These are phyloP conservation scores for Chrysoporthe deuterocubensis DNA, from an alignment of 2,329 filamentous ascomycete genomes.

Conservation along the genomic window DNA sequence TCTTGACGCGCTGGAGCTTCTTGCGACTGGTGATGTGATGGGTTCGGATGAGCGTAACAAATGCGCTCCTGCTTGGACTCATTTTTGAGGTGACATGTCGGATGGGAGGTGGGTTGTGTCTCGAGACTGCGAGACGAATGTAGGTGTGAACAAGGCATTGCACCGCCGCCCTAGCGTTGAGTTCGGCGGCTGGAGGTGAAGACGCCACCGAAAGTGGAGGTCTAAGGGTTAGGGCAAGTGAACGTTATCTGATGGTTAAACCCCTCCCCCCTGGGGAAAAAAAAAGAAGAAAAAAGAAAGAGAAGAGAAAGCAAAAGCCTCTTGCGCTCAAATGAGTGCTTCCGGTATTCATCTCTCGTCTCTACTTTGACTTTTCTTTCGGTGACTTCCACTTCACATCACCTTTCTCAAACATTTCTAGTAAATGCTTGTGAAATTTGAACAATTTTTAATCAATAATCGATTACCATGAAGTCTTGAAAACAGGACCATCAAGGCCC, in stretches of 20 bases:
- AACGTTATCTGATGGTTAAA: background rate
- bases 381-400: no score
- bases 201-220: background rate
- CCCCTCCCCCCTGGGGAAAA: background rate
- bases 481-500: no score
- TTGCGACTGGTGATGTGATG: constrained; percentile 83
- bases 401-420: no score
- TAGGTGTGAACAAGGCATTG: constrained; percentile 12
- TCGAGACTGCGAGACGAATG: background rate
- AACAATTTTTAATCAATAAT: no score
- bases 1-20: constrained; percentile 64
- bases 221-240: background rate
- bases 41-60: constrained; percentile 69
- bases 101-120: background rate
- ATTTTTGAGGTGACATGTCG: constrained; percentile 16
- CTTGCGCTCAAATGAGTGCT: no score
- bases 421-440: no score
- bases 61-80: constrained; percentile 30
- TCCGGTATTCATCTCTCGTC: no score
- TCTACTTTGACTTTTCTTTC: no score
- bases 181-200: background rate
- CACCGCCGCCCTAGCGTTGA: constrained; percentile 15
- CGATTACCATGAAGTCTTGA: no score
- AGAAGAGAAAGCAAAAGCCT: background rate
- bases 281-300: background rate